A percentile compares a stretch with the other conserved stretches of the same genome.
Evolutionary conservation across 768 basidiomycete species (phyloP).

Genomic region (Pulveroboletus frians): DNA sequence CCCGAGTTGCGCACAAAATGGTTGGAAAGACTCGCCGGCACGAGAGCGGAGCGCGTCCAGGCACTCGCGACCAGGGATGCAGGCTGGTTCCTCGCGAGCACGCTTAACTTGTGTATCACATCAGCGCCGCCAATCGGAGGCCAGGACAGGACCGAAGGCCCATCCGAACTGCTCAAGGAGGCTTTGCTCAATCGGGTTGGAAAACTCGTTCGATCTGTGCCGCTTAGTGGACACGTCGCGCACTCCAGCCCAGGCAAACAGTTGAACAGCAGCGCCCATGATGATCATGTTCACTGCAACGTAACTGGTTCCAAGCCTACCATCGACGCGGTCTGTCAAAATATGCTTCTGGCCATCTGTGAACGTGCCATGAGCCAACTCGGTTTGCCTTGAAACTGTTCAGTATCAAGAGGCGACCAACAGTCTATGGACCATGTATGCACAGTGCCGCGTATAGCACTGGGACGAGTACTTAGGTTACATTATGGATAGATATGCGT

Average conservation of each 20-base stretch:
- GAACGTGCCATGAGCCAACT: conserved; percentile 21
- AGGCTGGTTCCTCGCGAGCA: conserved; percentile 25
- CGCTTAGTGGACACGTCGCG: neutral
- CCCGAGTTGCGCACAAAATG: conserved; percentile 1
- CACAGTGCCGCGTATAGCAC: conserved; percentile 8
- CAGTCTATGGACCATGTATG: conserved; percentile 15
- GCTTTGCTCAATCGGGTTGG: conserved; percentile 23
- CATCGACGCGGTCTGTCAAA: conserved; percentile 21
- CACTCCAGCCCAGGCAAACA: neutral
- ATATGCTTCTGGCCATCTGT: conserved; percentile 27
- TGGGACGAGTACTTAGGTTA: conserved; percentile 10
- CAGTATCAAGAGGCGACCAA: neutral
- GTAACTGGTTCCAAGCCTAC: neutral
- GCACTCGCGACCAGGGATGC: conserved; percentile 25
- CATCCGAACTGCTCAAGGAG: conserved; percentile 5
- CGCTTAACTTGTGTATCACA: conserved; percentile 22
- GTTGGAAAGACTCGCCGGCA: conserved; percentile 9
- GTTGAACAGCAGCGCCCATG: neutral
- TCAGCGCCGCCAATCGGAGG: neutral
- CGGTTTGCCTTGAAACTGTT: neutral
- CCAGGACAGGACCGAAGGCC: neutral
- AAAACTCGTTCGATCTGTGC: conserved; percentile 15
- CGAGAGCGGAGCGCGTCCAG: conserved; percentile 17
- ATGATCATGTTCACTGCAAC: neutral
- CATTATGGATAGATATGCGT: conserved; percentile 15